Evolutionary conservation across 1,139 yeast species (phyloP), one percentile per base, ranked within the genome.

Genomic region (Hansenula sp.): DNA sequence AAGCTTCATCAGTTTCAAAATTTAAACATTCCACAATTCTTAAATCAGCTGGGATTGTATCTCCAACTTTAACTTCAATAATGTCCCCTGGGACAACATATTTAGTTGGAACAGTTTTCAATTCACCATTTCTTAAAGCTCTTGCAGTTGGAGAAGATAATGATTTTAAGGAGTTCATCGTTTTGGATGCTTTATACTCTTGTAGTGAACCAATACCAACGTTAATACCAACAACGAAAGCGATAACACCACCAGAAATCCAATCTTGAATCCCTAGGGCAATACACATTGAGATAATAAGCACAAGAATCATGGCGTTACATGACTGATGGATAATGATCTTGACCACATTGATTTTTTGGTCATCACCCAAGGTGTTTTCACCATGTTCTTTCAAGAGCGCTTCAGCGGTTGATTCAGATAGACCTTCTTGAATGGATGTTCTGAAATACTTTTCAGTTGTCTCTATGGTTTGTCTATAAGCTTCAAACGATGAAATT

Each of bases 171-270:
- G 91, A 81, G 30, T 84, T 88, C 90, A 86, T 85, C 1, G 94
- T 85, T 61, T 83, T 79, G 54, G 85, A 93, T 3, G 94, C 94
- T 48, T 79, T 78, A 52, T 71, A 70, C 60, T 84, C 90, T 62
- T 86, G 94, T 50, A 78, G 64, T 44, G 83, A 77, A 2, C 94
- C 95, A 40, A 86, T 84, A 25, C 67, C 66, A 40, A 85, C 81
- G 60, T 86, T 86, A 50, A 86, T 72, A 36, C 66, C 65, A 30
- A 85, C 81, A 27, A 86, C 93, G 43, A 79, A 83, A 1, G 79
- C 83, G 59, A 86, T 83, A 29, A 86, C 94, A 43, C 94, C 94
- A 43, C 91, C 94, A 5, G 90, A 81, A 47, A 85, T 86, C 84
- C 88, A 85, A 64, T 85, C 94, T 46, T 70, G 71, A 53, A 86